Percentiles rank a stretch among this genome's conserved stretches.
Conservation (phyloP, 768 basidiomycete species). For the Auriscalpium vulgare region DNA sequence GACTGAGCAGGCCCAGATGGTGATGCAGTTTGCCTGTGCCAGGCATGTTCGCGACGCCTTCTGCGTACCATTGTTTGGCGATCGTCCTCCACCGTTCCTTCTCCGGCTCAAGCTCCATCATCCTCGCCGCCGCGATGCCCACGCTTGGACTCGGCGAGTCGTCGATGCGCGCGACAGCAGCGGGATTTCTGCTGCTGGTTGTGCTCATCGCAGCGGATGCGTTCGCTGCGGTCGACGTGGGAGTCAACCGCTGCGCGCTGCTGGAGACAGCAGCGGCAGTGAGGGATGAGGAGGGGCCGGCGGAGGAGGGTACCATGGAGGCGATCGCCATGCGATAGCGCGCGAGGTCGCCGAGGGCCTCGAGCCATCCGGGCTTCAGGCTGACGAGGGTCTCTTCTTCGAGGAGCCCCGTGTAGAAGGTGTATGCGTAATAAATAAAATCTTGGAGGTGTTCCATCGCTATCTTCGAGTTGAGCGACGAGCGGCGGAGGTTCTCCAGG, state of each 20-base stretch:
- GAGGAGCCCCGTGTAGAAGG: conserved; percentile 83
- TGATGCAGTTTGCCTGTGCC: conserved; percentile 95
- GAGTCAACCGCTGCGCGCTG: conserved; percentile 23
- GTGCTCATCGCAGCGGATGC: conserved; percentile 8
- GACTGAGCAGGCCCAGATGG: conserved; percentile 80
- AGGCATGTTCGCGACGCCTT: conserved; percentile 80
- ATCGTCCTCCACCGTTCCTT: conserved; percentile 87
- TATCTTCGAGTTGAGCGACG: conserved; percentile 57
- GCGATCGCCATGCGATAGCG: conserved; percentile 95
- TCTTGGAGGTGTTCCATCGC: conserved; percentile 91
- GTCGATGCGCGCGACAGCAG: conserved; percentile 19
- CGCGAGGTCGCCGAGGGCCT: conserved; percentile 93
- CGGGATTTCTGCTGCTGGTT: conserved; percentile 6
- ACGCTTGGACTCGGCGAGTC: conserved; percentile 54
- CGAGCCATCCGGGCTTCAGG: conserved; percentile 86
- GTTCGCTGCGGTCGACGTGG: conserved; percentile 5
- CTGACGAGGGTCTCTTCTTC: conserved; percentile 66
- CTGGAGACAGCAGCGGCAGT: conserved; percentile 48
- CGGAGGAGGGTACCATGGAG: conserved; percentile 58
- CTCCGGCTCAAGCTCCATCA: conserved; percentile 83
- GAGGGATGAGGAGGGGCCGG: conserved; percentile 30
- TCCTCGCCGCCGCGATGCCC: conserved; percentile 72
- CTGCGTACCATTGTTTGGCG: conserved; percentile 89
- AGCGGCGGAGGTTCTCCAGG: conserved; percentile 83
- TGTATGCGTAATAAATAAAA: conserved; percentile 92